These are phyloP conservation scores for Penicillium coffeae DNA, from an alignment of 495 filamentous ascomycete species.

Conservation along the genomic window DNA sequence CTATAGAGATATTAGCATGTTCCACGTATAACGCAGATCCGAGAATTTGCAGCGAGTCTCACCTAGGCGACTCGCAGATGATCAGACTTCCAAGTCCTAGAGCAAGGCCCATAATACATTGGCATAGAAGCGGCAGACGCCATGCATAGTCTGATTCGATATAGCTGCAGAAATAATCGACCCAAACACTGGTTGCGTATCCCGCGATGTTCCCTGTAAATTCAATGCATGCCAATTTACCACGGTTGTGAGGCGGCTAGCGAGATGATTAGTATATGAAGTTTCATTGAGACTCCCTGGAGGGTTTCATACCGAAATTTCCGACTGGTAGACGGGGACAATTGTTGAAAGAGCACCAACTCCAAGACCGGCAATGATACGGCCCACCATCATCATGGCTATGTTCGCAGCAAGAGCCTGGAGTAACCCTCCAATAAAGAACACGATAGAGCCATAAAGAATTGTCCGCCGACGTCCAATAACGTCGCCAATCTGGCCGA, in stretches of 20 bases:
- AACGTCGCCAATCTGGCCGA: constrained; percentile 86
- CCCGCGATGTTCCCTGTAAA: constrained; percentile 96
- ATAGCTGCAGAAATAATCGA: constrained; percentile 94
- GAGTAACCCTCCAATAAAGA: constrained; percentile 83
- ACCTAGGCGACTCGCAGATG: constrained; percentile 96
- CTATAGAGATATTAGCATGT: constrained; percentile 39
- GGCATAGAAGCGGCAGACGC: constrained; percentile 87
- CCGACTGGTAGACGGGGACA: constrained; percentile 96
- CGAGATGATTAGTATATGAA: not conserved
- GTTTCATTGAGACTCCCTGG: not conserved
- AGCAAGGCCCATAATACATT: constrained; percentile 87
- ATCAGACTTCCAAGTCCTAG: constrained; percentile 81
- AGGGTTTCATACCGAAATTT: constrained; percentile 57
- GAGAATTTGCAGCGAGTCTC: constrained; percentile 17
- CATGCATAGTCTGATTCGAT: constrained; percentile 83
- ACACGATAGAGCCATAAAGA: constrained; percentile 87
- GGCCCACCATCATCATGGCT: constrained; percentile 87
- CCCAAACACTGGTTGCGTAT: constrained; percentile 95
- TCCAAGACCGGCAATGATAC: constrained; percentile 88
- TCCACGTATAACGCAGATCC: not conserved
- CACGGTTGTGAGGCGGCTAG: constrained; percentile 87
- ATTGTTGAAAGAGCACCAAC: constrained; percentile 95
- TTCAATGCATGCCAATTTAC: constrained; percentile 94
- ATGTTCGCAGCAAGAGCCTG: constrained; percentile 80
- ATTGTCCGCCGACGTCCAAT: constrained; percentile 89